These are phyloP conservation scores for Pyronema domesticum DNA, from an alignment of 495 filamentous ascomycete genomes.

Conservation along the genomic window DNA sequence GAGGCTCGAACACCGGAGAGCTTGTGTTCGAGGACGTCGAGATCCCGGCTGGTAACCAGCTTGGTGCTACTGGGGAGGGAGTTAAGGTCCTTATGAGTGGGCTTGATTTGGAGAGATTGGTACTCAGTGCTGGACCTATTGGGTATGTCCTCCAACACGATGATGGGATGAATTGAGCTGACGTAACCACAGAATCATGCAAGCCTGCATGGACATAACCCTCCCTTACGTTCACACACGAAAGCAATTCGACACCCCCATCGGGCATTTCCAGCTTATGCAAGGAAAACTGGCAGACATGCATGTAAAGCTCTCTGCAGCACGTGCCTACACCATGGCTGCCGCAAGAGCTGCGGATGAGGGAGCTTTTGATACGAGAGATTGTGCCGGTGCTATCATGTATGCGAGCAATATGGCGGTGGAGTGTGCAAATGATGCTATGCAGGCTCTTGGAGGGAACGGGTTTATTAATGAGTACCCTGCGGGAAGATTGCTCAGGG, in stretches of 20 bases:
- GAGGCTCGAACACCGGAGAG: slow-evolving; percentile 91
- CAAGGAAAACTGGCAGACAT: slow-evolving; percentile 92
- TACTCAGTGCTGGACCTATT: slow-evolving; percentile 79
- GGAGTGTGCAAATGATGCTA: slow-evolving; percentile 72
- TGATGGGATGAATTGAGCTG: not conserved
- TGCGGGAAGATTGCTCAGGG: slow-evolving; percentile 65
- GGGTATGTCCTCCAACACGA: slow-evolving; percentile 30
- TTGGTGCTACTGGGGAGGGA: slow-evolving; percentile 64
- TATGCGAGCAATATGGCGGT: slow-evolving; percentile 90
- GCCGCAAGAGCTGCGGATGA: slow-evolving; percentile 64
- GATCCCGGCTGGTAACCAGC: slow-evolving; percentile 62
- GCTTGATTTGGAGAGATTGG: slow-evolving; percentile 80
- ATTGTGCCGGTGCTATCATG: slow-evolving; percentile 86
- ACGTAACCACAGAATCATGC: slow-evolving; percentile 53
- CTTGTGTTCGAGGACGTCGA: slow-evolving; percentile 85
- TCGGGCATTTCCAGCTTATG: slow-evolving; percentile 83
- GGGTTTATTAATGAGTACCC: slow-evolving; percentile 93
- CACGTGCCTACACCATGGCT: slow-evolving; percentile 59
- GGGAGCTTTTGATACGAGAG: slow-evolving; percentile 56
- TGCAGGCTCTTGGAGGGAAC: slow-evolving; percentile 88
- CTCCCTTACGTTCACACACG: slow-evolving; percentile 80
- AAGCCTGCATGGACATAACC: slow-evolving; percentile 69
- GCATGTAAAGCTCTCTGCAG: slow-evolving; percentile 81
- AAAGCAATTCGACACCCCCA: slow-evolving; percentile 72
- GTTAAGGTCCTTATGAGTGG: slow-evolving; percentile 92